Conservation (phyloP, 768 basidiomycete species). For the Suillus clintonianus region DNA sequence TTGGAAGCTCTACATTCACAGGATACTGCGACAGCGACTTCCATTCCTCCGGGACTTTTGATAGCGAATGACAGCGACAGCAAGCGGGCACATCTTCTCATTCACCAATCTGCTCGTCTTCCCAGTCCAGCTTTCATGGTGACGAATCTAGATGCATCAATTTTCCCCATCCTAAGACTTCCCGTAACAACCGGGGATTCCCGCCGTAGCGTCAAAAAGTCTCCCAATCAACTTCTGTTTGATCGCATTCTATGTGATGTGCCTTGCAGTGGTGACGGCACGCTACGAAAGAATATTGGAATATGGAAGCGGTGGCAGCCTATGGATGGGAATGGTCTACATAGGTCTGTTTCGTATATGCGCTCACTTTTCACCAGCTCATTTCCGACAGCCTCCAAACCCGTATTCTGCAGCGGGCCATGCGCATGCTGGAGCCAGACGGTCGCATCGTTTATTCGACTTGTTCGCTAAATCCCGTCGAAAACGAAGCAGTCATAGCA, state of each 20-base stretch:
- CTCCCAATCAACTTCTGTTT: constrained; percentile 64
- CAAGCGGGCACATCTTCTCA: constrained; percentile 93
- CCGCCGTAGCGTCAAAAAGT: constrained; percentile 37
- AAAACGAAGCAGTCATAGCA: constrained; percentile 95
- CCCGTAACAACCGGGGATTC: constrained; percentile 20
- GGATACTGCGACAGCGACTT: constrained; percentile 61
- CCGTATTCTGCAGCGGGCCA: constrained; percentile 89
- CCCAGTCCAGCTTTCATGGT: constrained; percentile 92
- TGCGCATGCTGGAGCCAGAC: constrained; percentile 79
- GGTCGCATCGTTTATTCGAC: constrained; percentile 97
- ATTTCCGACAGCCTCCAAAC: constrained; percentile 70
- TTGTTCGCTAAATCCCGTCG: constrained; percentile 94
- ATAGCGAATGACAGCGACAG: constrained; percentile 95
- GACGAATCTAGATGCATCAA: constrained; percentile 93
- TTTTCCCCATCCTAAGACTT: constrained; percentile 69
- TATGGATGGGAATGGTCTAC: constrained; percentile 88
- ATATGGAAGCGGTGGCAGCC: constrained; percentile 95
- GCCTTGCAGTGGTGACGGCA: constrained; percentile 97
- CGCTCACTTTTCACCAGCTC: constrained; percentile 4
- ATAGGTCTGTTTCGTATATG: constrained; percentile 54
- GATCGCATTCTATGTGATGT: constrained; percentile 97
- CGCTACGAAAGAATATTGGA: constrained; percentile 88
- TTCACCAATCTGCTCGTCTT: constrained; percentile 94
- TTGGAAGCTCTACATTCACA: constrained; percentile 91
- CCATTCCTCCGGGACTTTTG: constrained; percentile 80